Conservation (phyloP, 768 basidiomycete genomes). For the Xanthoconium stramineum region DNA sequence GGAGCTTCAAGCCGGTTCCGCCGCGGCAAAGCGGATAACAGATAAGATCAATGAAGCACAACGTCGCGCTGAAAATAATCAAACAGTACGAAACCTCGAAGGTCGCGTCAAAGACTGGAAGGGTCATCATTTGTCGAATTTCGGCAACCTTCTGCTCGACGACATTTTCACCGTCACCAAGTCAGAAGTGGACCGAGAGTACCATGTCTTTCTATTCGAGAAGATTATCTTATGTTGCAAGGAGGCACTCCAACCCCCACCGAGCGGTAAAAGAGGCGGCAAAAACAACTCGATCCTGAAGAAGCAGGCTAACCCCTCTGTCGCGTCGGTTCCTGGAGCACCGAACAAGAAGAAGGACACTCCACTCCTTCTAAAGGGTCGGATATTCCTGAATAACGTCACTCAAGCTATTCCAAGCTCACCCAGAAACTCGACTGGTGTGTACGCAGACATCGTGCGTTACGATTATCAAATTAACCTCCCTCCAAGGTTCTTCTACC, state of each 20-base stretch:
- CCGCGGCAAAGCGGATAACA: slow-evolving; percentile 88
- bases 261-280: slow-evolving; percentile 61
- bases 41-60: slow-evolving; percentile 96
- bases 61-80: slow-evolving; percentile 85
- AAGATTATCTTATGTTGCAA: slow-evolving; percentile 99
- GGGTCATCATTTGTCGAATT: slow-evolving; percentile 92
- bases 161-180: slow-evolving; percentile 96
- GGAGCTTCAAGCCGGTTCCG: slow-evolving; percentile 80
- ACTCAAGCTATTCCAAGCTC: slow-evolving; percentile 69
- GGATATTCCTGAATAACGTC: slow-evolving; percentile 96
- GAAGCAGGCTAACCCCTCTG: slow-evolving; percentile 60
- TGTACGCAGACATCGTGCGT: slow-evolving; percentile 28
- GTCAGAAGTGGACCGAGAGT: slow-evolving; percentile 94
- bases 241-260: slow-evolving; percentile 63
- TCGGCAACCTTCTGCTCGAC: slow-evolving; percentile 91
- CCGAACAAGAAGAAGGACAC: slow-evolving; percentile 73
- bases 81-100: slow-evolving; percentile 83
- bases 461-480: background rate
- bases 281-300: slow-evolving; percentile 90
- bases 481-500: slow-evolving; percentile 41
- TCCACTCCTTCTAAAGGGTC: slow-evolving; percentile 86
- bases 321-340: slow-evolving; percentile 47
- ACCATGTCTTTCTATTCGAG: slow-evolving; percentile 98
- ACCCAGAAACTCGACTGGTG: slow-evolving; percentile 58
- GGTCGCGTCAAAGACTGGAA: slow-evolving; percentile 97